These are phyloP conservation scores for Helotiales sp. DNA, from an alignment of 2,329 filamentous ascomycete species.

Conservation along the genomic window DNA sequence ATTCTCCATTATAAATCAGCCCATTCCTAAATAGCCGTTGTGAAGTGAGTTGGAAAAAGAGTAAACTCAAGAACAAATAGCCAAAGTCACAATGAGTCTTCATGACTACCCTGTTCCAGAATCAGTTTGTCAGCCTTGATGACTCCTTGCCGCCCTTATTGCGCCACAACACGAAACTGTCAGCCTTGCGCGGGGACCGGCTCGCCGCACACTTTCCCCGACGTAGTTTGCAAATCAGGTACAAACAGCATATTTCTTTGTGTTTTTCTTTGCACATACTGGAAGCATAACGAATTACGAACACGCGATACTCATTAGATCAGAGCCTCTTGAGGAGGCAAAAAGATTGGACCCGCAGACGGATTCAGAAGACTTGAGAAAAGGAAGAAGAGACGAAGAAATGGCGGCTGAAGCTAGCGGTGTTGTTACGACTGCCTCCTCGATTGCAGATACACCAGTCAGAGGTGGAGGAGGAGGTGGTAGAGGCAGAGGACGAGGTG, in stretches of 20 bases:
- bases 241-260: background rate
- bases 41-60: too few species aligned
- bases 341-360: background rate
- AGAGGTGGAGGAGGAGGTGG: slow-evolving; percentile 38
- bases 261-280: background rate
- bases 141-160: slow-evolving; percentile 5
- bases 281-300: background rate
- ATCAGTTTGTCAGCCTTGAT: slow-evolving; percentile 11
- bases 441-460: slow-evolving; percentile 19
- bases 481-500: slow-evolving; percentile 34
- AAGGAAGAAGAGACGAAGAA: background rate
- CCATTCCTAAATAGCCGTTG: too few species aligned
- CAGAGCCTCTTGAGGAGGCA: background rate
- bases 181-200: slow-evolving; percentile 5
- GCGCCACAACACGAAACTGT: background rate
- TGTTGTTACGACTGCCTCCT: background rate
- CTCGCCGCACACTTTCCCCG: background rate
- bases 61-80: background rate
- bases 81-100: background rate
- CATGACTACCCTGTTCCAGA: background rate
- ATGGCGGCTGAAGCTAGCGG: background rate
- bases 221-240: background rate
- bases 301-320: background rate
- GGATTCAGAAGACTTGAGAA: background rate
- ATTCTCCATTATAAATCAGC: too few species aligned